Evolutionary conservation across 2,329 filamentous ascomycete genomes (phyloP).

Genomic region (Botryotinia globosa): DNA sequence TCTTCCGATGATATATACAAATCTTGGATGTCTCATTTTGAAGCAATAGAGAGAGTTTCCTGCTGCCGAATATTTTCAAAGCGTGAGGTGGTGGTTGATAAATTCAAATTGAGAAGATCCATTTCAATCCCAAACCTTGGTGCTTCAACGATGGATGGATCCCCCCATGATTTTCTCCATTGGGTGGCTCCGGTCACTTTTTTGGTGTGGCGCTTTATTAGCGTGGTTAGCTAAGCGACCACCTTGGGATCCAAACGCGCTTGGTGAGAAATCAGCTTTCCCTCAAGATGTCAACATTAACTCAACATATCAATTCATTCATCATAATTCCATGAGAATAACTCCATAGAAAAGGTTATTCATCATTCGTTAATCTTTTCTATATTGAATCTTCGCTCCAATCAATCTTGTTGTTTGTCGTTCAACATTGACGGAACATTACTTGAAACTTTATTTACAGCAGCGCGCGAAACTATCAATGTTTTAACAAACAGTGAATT

Average conservation of each 20-base stretch:
- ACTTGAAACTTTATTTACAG: not conserved
- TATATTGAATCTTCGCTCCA: not conserved
- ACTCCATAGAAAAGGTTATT: not conserved
- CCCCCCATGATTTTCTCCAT: not conserved
- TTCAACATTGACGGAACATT: not conserved
- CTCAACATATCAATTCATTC: slow-evolving; percentile 7
- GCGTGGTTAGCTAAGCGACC: slow-evolving; percentile 12
- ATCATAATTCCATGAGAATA: slow-evolving; percentile 7
- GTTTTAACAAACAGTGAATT: slow-evolving; percentile 15
- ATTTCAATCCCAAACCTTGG: not conserved
- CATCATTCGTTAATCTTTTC: not conserved
- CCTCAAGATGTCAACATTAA: slow-evolving; percentile 13
- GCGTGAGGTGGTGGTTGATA: not conserved
- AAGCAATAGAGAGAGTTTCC: not conserved
- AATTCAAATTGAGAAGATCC: not conserved
- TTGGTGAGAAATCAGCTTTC: slow-evolving; percentile 19
- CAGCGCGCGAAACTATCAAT: slow-evolving; percentile 17
- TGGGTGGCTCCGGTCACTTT: not conserved
- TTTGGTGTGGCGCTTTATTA: slow-evolving; percentile 13
- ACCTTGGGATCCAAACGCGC: slow-evolving; percentile 16
- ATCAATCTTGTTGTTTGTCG: not conserved
- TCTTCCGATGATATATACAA: not conserved
- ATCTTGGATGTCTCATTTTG: not conserved
- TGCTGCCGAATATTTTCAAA: not conserved
- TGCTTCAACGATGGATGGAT: slow-evolving; percentile 1